A percentile compares a stretch with the other conserved stretches of the same genome.
Conservation (phyloP, 331 rosid genomes). For the Pyrus hybrid region DNA sequence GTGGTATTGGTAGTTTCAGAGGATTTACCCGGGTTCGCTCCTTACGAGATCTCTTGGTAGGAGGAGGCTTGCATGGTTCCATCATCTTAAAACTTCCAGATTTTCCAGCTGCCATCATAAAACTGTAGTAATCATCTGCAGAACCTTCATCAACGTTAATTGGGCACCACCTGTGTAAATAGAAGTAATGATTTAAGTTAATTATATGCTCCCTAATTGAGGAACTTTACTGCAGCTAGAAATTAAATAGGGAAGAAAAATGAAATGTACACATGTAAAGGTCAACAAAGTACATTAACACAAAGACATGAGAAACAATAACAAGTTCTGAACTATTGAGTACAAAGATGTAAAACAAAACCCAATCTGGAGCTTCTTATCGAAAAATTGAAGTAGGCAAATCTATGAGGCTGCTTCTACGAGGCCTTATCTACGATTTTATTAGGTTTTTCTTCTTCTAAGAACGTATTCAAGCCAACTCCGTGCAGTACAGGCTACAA, state of each 20-base stretch:
- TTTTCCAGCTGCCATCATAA: slow-evolving; percentile 61
- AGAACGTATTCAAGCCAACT: background rate
- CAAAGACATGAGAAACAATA: background rate
- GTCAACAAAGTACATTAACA: background rate
- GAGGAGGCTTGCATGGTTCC: slow-evolving; percentile 60
- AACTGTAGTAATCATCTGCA: slow-evolving; percentile 52
- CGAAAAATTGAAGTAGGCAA: background rate
- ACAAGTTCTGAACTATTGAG: background rate
- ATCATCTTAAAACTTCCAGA: slow-evolving; percentile 40
- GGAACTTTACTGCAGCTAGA: background rate
- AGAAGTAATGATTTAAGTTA: slow-evolving; percentile 1
- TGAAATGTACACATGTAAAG: background rate
- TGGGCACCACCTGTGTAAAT: slow-evolving; percentile 49
- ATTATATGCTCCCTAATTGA: slow-evolving; percentile 4
- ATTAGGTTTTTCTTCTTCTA: background rate
- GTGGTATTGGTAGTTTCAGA: slow-evolving; percentile 31
- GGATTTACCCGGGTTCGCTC: slow-evolving; percentile 50
- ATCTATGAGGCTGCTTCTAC: background rate
- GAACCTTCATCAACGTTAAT: slow-evolving; percentile 51
- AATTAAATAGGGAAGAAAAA: background rate
- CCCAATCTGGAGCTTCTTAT: background rate
- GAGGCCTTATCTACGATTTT: background rate
- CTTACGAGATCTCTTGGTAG: slow-evolving; percentile 57
- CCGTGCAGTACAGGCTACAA: background rate
- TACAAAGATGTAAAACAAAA: background rate